A percentile compares a stretch with the other conserved stretches of the same genome.
Conservation (phyloP, 208 protist genomes). For the Entamoeba histolytica region DNA sequence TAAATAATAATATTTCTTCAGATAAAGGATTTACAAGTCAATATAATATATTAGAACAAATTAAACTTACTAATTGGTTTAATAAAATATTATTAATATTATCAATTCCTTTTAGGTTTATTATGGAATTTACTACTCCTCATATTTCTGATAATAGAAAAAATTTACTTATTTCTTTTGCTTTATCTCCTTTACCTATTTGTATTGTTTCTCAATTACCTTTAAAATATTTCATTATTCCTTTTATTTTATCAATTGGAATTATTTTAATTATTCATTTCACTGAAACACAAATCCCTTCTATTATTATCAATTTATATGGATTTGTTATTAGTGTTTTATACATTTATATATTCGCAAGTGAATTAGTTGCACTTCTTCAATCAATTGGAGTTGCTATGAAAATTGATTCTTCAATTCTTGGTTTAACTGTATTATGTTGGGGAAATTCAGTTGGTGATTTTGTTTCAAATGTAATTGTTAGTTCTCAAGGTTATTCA, state of each 20-base stretch:
- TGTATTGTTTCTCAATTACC: background rate
- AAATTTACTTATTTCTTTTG: background rate
- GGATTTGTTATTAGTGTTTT: constrained; percentile 2
- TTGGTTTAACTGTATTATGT: constrained; percentile 24
- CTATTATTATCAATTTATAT: background rate
- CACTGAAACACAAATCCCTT: background rate
- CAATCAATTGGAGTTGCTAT: constrained; percentile 14
- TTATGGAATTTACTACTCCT: background rate
- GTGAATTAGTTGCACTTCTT: constrained; percentile 12
- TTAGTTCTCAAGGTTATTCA: background rate
- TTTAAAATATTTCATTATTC: background rate
- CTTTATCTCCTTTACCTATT: background rate
- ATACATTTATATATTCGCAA: constrained; percentile 9
- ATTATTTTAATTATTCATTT: background rate
- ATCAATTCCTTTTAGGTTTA: background rate
- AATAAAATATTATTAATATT: background rate
- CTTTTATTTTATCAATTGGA: background rate
- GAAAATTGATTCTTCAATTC: constrained; percentile 1
- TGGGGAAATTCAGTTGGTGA: constrained; percentile 27
- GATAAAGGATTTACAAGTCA: background rate
- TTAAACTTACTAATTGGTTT: background rate
- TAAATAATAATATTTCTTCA: background rate
- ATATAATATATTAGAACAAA: background rate
- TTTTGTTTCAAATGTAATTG: constrained; percentile 6
- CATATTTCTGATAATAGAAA: background rate